Percentiles rank a stretch among this genome's conserved stretches.
Conservation (phyloP, 192 early-diverging fungal genomes). For the Rhizophagus clarus region DNA sequence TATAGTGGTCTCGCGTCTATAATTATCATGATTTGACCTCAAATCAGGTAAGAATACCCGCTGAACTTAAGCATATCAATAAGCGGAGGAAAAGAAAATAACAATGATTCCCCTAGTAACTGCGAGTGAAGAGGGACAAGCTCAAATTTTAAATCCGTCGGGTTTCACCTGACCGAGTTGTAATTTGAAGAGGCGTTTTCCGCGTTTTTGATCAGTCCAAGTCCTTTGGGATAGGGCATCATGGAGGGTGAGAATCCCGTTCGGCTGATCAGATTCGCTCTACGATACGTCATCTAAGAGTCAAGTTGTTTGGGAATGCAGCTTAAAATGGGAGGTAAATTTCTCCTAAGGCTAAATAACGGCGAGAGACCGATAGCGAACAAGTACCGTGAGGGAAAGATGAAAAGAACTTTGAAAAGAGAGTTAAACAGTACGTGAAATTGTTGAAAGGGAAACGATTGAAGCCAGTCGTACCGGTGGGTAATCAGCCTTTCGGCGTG, state of each 20-base stretch:
- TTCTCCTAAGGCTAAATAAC: constrained; percentile 82
- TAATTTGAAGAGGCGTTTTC: constrained; percentile 64
- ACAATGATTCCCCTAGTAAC: constrained; percentile 63
- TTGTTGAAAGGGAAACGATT: constrained; percentile 75
- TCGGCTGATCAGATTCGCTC: constrained; percentile 38
- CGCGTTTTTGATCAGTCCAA: constrained; percentile 36
- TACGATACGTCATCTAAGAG: constrained; percentile 65
- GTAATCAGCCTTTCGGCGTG: constrained; percentile 38
- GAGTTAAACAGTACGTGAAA: constrained; percentile 84
- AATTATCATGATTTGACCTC: constrained; percentile 50
- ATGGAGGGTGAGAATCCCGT: constrained; percentile 79
- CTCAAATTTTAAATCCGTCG: constrained; percentile 64
- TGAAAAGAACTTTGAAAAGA: constrained; percentile 85
- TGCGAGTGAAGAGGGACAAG: constrained; percentile 70
- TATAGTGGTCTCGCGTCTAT: no score
- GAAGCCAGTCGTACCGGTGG: no score
- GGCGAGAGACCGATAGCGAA: constrained; percentile 85
- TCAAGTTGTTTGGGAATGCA: constrained; percentile 78
- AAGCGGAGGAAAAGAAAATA: constrained; percentile 83
- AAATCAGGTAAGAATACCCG: no score
- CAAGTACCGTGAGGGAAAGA: constrained; percentile 88
- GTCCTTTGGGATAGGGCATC: constrained; percentile 70
- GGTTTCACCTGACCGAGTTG: constrained; percentile 46
- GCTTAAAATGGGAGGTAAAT: constrained; percentile 78
- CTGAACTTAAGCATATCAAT: no score